These are phyloP conservation scores for Parietaria judaica DNA, from an alignment of 306 rosid genomes.

Conservation along the genomic window DNA sequence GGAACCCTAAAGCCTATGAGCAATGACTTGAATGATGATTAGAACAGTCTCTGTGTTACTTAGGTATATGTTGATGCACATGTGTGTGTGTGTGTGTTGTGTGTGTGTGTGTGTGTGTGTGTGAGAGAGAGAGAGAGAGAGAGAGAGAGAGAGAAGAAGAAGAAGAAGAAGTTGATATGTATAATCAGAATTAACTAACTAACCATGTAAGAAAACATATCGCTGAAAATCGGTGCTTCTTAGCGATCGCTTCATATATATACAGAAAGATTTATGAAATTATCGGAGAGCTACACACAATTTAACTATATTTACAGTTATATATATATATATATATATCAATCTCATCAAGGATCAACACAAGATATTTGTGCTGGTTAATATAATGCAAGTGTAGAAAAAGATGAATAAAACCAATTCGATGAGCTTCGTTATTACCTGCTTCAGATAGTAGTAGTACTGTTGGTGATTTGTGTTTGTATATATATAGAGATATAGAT, in stretches of 20 bases:
- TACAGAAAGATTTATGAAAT: too few relatives aligned
- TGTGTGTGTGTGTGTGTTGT: neutral
- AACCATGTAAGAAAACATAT: too few relatives aligned
- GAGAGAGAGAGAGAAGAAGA: neutral
- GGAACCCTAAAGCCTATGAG: neutral
- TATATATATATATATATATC: too few relatives aligned
- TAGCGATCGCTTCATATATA: too few relatives aligned
- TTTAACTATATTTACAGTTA: too few relatives aligned
- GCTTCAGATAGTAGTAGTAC: conserved; percentile 4
- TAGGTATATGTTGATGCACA: neutral
- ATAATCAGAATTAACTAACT: too few relatives aligned
- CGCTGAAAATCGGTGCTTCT: neutral
- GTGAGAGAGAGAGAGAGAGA: too few relatives aligned
- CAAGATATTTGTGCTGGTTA: too few relatives aligned
- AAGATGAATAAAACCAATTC: too few relatives aligned
- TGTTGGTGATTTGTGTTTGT: conserved; percentile 1
- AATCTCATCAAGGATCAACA: too few relatives aligned
- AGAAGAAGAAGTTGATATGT: neutral
- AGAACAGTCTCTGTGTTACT: neutral
- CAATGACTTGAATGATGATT: neutral
- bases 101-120: neutral
- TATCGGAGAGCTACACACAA: too few relatives aligned
- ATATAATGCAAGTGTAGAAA: too few relatives aligned
- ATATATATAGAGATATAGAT: neutral
- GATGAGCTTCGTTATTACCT: conserved; percentile 1